Conservation (phyloP, 2,329 filamentous ascomycete species). For the Fusarium beomiforme region DNA sequence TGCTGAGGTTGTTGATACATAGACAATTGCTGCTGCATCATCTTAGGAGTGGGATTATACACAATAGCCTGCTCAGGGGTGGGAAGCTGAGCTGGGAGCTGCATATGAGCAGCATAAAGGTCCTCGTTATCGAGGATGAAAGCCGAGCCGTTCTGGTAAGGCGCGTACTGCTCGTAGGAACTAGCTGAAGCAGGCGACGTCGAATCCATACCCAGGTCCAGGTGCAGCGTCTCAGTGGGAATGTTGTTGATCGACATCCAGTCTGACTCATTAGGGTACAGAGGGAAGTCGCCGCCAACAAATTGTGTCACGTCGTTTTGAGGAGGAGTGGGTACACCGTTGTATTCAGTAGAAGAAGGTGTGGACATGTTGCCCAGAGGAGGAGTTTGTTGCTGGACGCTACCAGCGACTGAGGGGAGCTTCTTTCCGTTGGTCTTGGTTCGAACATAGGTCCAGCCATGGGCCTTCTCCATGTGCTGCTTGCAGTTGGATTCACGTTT, state of each 20-base stretch:
- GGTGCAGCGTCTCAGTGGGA: constrained; percentile 49
- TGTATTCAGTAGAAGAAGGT: constrained; percentile 64
- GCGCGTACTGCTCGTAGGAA: constrained; percentile 64
- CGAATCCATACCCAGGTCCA: constrained; percentile 53
- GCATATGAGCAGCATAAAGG: constrained; percentile 67
- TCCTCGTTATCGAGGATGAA: constrained; percentile 71
- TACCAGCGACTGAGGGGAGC: constrained; percentile 55
- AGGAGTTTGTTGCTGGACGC: constrained; percentile 64
- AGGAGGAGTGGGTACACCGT: constrained; percentile 67
- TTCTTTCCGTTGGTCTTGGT: constrained; percentile 91
- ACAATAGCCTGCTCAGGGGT: constrained; percentile 49
- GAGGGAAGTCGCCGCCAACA: constrained; percentile 57
- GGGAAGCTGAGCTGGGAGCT: constrained; percentile 62
- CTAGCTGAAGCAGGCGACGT: constrained; percentile 51
- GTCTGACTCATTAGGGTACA: constrained; percentile 59
- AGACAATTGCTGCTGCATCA: constrained; percentile 54
- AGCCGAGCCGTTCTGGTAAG: constrained; percentile 69
- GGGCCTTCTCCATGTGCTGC: constrained; percentile 98
- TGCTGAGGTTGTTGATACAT: constrained; percentile 44
- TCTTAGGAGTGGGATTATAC: constrained; percentile 52
- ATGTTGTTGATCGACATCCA: constrained; percentile 52
- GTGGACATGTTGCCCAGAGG: constrained; percentile 70
- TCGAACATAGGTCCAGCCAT: constrained; percentile 89
- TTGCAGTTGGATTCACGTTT: constrained; percentile 98
- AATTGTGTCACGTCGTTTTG: constrained; percentile 55